Evolutionary conservation across 495 filamentous ascomycete species (phyloP), one percentile per base, ranked within the genome.

Genomic region (Lichina pygmaea): DNA sequence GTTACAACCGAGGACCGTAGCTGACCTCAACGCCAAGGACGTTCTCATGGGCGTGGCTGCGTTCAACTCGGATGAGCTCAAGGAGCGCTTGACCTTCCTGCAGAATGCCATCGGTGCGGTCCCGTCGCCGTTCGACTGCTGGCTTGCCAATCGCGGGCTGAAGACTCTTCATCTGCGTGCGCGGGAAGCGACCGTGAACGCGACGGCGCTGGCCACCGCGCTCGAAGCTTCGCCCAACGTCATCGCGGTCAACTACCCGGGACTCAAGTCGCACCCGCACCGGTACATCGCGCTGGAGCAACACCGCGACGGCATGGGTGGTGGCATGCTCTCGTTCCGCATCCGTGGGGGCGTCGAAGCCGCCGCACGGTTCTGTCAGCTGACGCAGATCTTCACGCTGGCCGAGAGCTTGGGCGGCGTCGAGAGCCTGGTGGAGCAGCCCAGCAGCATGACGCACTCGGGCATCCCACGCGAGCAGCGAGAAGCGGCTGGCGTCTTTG

Each of bases 11-110:
- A 41, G 5, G 12, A 6, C 10, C 17, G 10, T 15, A 10, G 34
- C 36, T 45, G 40, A 45, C 32, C 6, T 17, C 34, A n/a, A 16
- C 10, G 6, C 9, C n/a, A 67, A 75, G 60, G 86, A 99, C 58
- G 89, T 99, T n/a, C 69, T 93, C 44, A 99, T 99, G 89, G 89
- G 89, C 48, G 76, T 81, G 33, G 83, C 83, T 15, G 89, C 89
- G n/a, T 93, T 92, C 71, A 95, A 89, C 65, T 78, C 77, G 6
- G 72, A 82, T 10, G 66, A 67, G 6, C 63, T 99, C 45, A 73
- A 75, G 51, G 70, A 81, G 49, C 71, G 78, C 31, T 72, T 95
- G 33, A 60, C 70, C 31, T 99, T 95, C 69, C 73, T 99, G 15
- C 89, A 94, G 56, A 99, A 99, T 61, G 89, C 89, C 46, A 91